phyloP scores from a whole-genome alignment of 441 rosid genomes.

The Erodium moschatum region DNA sequence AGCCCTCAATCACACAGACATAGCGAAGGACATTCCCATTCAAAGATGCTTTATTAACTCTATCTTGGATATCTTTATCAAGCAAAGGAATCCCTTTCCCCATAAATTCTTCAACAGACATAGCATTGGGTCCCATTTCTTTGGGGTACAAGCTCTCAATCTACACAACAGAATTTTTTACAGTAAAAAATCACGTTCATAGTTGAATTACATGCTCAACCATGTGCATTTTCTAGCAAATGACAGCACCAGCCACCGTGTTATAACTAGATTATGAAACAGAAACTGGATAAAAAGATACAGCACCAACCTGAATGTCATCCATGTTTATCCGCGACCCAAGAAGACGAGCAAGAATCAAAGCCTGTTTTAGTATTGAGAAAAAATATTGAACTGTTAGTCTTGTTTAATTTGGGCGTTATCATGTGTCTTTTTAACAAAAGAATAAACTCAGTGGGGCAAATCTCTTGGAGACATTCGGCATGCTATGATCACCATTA shows the following conservation, averaged over 20 bases:
- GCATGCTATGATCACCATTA: background rate
- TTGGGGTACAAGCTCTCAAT: slow-evolving; percentile 80
- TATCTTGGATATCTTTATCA: slow-evolving; percentile 52
- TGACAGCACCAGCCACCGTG: background rate
- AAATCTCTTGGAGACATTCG: background rate
- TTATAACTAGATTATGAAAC: background rate
- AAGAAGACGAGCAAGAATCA: slow-evolving; percentile 85
- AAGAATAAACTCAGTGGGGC: background rate
- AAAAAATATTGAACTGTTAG: slow-evolving; percentile 6
- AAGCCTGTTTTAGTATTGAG: slow-evolving; percentile 43
- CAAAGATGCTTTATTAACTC: slow-evolving; percentile 60
- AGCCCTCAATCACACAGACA: slow-evolving; percentile 66
- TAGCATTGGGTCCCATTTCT: slow-evolving; percentile 57
- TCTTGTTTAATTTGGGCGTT: background rate
- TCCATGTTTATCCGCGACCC: slow-evolving; percentile 60
- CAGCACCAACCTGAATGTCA: slow-evolving; percentile 54
- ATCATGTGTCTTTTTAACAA: background rate
- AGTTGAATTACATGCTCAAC: background rate
- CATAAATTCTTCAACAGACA: slow-evolving; percentile 73
- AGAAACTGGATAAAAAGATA: slow-evolving; percentile 8
- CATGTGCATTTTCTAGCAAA: background rate
- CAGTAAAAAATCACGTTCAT: background rate
- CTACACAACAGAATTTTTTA: slow-evolving; percentile 32
- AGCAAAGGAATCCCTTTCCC: slow-evolving; percentile 43
- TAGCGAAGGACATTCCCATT: slow-evolving; percentile 80